A percentile compares a stretch with the other conserved stretches of the same genome.
Conservation (phyloP, 2,329 filamentous ascomycete genomes). For the Colletotrichum echinochloae region DNA sequence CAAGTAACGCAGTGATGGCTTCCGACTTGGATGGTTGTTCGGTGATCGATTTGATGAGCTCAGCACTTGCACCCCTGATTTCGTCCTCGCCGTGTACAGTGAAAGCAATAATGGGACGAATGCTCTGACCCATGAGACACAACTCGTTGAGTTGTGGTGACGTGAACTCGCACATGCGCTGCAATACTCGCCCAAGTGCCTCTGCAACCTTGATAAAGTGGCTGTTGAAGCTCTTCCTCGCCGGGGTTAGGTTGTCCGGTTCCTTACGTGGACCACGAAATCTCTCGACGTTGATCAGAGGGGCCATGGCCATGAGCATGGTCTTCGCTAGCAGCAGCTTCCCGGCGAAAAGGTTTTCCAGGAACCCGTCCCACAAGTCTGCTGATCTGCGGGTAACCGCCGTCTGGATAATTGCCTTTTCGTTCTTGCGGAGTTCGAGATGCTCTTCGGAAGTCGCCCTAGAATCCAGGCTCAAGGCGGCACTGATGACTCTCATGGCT, state of each 20-base stretch:
- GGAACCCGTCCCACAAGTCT: conserved; percentile 82
- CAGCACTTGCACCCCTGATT: conserved; percentile 83
- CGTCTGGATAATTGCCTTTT: conserved; percentile 66
- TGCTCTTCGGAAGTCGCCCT: conserved; percentile 57
- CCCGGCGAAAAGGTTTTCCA: conserved; percentile 74
- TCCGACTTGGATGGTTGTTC: conserved; percentile 68
- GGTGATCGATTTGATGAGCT: conserved; percentile 86
- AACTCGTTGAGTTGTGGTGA: conserved; percentile 76
- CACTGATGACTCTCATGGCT: conserved; percentile 62
- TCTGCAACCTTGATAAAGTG: conserved; percentile 68
- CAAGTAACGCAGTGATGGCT: conserved; percentile 61
- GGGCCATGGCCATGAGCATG: conserved; percentile 77
- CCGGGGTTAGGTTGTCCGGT: conserved; percentile 52
- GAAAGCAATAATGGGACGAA: conserved; percentile 80
- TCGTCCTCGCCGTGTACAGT: conserved; percentile 84
- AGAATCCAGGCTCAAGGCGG: conserved; percentile 63
- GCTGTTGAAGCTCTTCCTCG: conserved; percentile 80
- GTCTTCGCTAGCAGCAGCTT: conserved; percentile 80
- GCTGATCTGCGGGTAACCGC: conserved; percentile 78
- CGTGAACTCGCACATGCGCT: conserved; percentile 82
- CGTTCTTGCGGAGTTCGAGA: conserved; percentile 40
- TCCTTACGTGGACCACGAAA: conserved; percentile 69
- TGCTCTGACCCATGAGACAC: conserved; percentile 74
- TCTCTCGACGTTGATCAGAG: conserved; percentile 80
- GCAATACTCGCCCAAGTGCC: conserved; percentile 79